phyloP scores from a whole-genome alignment of 2,329 filamentous ascomycete species.

The Penicillium sp. region DNA sequence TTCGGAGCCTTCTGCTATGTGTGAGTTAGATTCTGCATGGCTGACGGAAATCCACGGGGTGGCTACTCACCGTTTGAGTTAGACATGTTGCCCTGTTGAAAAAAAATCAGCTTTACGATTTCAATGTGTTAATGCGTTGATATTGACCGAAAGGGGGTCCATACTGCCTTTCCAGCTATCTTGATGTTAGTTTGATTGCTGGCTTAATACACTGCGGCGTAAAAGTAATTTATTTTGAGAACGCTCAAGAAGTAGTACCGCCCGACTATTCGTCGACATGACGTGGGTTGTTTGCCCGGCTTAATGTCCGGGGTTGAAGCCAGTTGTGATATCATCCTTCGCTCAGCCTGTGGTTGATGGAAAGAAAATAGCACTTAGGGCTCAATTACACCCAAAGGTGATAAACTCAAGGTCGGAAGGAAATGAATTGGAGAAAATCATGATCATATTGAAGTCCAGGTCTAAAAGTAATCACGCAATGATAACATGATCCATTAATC shows the following conservation, averaged over 20 bases:
- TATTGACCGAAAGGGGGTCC: not conserved
- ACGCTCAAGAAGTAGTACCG: not conserved
- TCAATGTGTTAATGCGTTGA: not conserved
- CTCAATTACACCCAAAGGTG: not conserved
- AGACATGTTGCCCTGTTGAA: constrained; percentile 11
- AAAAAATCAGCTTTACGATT: not conserved
- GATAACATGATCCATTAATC: constrained; percentile 11
- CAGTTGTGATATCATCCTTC: constrained; percentile 1
- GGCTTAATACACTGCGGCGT: not conserved
- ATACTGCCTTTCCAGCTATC: constrained; percentile 20
- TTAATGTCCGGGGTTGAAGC: not conserved
- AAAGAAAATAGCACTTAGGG: not conserved
- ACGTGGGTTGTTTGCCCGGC: not conserved
- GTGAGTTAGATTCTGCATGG: not conserved
- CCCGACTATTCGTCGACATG: not conserved
- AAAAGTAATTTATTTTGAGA: not conserved
- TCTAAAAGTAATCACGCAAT: constrained; percentile 13
- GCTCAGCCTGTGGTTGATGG: not conserved
- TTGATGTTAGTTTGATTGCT: not conserved
- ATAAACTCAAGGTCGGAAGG: not conserved
- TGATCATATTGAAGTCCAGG: constrained; percentile 24
- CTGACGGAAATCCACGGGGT: not conserved
- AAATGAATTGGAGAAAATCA: constrained; percentile 6
- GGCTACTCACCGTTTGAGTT: constrained; percentile 6
- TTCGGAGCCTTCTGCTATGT: constrained; percentile 17